These are phyloP conservation scores for Funneliformis geosporum DNA, from an alignment of 192 early-diverging fungal genomes.

Conservation along the genomic window DNA sequence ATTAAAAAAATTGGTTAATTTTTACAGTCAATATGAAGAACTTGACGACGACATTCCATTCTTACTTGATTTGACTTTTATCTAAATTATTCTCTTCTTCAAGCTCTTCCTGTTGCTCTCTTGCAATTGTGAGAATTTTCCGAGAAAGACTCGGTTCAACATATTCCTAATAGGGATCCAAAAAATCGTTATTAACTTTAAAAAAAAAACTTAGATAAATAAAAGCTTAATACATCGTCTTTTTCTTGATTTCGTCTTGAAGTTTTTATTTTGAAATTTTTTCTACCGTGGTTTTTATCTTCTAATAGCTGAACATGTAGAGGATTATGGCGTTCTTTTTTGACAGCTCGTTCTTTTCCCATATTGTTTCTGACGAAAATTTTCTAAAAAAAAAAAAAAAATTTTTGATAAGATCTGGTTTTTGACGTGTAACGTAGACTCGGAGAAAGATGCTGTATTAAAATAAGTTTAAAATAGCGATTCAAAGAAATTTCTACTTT, in stretches of 20 bases:
- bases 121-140: slow-evolving; percentile 85
- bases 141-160: slow-evolving; percentile 90
- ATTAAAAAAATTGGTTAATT: slow-evolving; percentile 13
- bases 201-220: slow-evolving; percentile 18
- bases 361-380: slow-evolving; percentile 25
- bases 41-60: not conserved
- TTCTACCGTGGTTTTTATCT: slow-evolving; percentile 47
- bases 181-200: not conserved
- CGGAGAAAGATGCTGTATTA: not conserved
- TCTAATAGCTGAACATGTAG: slow-evolving; percentile 78
- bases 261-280: slow-evolving; percentile 56
- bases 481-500: not conserved
- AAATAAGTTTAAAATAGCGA: not conserved
- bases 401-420: not conserved
- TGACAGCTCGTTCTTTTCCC: slow-evolving; percentile 53
- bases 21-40: slow-evolving; percentile 20
- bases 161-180: slow-evolving; percentile 49
- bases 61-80: not conserved
- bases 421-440: not conserved
- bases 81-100: slow-evolving; percentile 45
- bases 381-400: not conserved
- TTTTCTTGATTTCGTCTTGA: slow-evolving; percentile 61
- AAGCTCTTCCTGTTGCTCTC: slow-evolving; percentile 90
- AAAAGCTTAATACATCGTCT: slow-evolving; percentile 44
- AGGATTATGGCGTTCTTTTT: slow-evolving; percentile 76